These are phyloP conservation scores for Peronospora tabacina DNA, from an alignment of 352 stramenopile genomes.

Conservation along the genomic window DNA sequence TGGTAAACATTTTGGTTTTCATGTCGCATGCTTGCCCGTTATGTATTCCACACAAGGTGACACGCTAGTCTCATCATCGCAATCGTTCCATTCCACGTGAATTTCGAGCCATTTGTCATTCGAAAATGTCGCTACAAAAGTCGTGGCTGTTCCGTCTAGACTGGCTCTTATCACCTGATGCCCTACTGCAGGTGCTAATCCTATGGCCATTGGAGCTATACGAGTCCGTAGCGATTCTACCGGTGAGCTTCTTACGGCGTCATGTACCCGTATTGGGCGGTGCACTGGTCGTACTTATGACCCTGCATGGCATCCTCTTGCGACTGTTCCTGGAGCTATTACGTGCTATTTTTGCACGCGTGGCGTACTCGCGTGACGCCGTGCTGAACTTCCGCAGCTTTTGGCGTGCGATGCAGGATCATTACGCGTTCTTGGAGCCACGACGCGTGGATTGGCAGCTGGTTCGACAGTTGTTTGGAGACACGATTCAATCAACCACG, in stretches of 20 bases:
- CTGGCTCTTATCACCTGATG: slow-evolving; percentile 36
- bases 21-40: too few species aligned
- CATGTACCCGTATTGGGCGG: slow-evolving; percentile 68
- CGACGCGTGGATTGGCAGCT: slow-evolving; percentile 54
- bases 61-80: too few species aligned
- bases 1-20: too few species aligned
- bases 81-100: too few species aligned
- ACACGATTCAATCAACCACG: slow-evolving; percentile 45
- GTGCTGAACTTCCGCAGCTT: slow-evolving; percentile 66
- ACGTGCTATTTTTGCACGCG: slow-evolving; percentile 55
- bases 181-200: slow-evolving; percentile 46
- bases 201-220: slow-evolving; percentile 67
- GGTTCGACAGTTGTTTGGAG: slow-evolving; percentile 65
- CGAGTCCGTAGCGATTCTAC: slow-evolving; percentile 65
- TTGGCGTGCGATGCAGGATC: slow-evolving; percentile 58
- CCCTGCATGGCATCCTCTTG: slow-evolving; percentile 62
- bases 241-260: slow-evolving; percentile 63
- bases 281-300: slow-evolving; percentile 71
- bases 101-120: too few species aligned
- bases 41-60: too few species aligned
- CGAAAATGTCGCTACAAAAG: slow-evolving; percentile 4
- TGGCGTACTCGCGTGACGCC: slow-evolving; percentile 60
- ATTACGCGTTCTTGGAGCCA: slow-evolving; percentile 53
- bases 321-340: slow-evolving; percentile 57
- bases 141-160: slow-evolving; percentile 14